Evolutionary conservation across 306 rosid species (phyloP).

Genomic region (Fragaria nilgerrensis): DNA sequence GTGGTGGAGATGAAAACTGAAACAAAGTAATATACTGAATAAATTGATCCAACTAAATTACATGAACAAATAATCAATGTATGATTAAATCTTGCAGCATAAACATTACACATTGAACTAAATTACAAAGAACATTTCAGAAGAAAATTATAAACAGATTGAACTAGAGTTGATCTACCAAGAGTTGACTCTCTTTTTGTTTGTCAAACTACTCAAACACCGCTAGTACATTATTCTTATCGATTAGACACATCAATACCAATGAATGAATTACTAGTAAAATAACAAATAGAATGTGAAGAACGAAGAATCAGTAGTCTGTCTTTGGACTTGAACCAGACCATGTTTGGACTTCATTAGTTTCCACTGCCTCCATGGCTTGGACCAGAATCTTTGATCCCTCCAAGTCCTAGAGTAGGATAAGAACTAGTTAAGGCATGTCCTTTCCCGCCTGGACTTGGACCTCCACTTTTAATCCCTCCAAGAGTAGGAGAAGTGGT

Average conservation of each 20-base stretch:
- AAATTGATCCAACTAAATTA: neutral
- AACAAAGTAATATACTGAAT: neutral
- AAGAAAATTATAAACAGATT: neutral
- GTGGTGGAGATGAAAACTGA: neutral
- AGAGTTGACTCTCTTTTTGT: neutral
- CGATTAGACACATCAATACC: neutral
- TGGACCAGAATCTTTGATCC: constrained; percentile 6
- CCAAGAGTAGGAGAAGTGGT: neutral
- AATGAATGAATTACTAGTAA: neutral
- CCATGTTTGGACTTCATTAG: neutral
- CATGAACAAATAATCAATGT: neutral
- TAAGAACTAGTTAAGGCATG: neutral
- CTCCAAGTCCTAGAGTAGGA: constrained; percentile 9
- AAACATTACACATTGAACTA: neutral
- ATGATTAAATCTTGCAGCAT: neutral
- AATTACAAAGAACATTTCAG: neutral
- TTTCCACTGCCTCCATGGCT: neutral
- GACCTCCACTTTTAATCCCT: neutral
- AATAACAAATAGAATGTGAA: neutral
- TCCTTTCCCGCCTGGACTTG: neutral
- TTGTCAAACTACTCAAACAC: neutral
- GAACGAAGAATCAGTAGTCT: neutral
- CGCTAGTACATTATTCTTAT: neutral
- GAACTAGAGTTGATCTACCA: neutral
- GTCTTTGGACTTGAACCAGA: neutral